Base-by-base conservation (phyloP, 345 rosid species). In the Aegle marmelos region DNA sequence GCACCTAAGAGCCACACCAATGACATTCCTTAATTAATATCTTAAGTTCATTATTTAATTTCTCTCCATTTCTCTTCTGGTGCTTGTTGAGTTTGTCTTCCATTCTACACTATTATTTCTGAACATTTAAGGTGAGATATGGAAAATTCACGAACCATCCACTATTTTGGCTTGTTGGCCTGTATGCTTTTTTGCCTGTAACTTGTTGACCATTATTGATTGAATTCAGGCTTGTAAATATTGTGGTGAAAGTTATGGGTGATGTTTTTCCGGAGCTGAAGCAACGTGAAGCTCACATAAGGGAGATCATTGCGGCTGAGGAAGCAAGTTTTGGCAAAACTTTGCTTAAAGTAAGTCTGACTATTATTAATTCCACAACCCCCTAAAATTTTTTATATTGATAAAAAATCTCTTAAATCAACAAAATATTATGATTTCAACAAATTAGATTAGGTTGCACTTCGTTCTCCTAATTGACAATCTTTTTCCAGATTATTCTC, bases 261-360 rank as follows among this genome's bases (percentile, higher is more conserved):
- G 91, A 92, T 83, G 89, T 91, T 78, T 96, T 96, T 79, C 92
- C 92, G 0, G 99, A 96, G 89, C 79, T 96, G 82, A 90, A 87
- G 82, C 91, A 91, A 75, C 95, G 91, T 82, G 94, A 96, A 79
- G 85, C 80, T 27, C 92, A 80, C 74, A 96, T 96, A 64, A 88
- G 79, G 72, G 93, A 90, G 75, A 83, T 90, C 65, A 91, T 96
- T 77, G 89, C 90, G 9, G 92, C 84, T 75, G 99, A 96, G 81
- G 99, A 96, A 86, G 86, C 89, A 73, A 96, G 97, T 88, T 96
- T 96, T 85, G 93, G 98, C 83, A 92, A 87, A 83, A 96, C 99
- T 64, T 88, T 96, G 89, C 86, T 79, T 2, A 93, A 93, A 92
- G 96, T 90, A 76, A 85, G 87, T 34, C 27, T 74, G 73, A 22